Conservation (phyloP, 2,329 filamentous ascomycete species). For the Graphilbum sp. region DNA sequence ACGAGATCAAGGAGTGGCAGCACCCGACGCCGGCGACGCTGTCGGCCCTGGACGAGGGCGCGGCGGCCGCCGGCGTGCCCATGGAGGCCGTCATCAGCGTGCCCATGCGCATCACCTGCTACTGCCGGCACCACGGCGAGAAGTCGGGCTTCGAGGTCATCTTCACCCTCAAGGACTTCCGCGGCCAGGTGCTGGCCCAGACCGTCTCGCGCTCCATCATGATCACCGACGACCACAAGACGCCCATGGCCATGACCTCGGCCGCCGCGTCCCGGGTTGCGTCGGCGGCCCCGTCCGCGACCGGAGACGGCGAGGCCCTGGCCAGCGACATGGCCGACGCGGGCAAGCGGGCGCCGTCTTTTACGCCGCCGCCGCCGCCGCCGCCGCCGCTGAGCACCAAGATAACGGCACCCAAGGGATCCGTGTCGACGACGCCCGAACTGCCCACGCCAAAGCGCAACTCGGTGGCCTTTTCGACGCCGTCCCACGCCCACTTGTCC, state of each 20-base stretch:
- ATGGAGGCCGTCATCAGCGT: slow-evolving; percentile 42
- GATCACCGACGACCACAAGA: slow-evolving; percentile 98
- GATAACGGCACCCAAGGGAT: neutral
- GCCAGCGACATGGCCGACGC: slow-evolving; percentile 6
- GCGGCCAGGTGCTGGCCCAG: slow-evolving; percentile 65
- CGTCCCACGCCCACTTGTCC: neutral
- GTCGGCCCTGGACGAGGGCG: slow-evolving; percentile 4
- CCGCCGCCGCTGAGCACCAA: neutral
- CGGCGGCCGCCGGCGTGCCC: slow-evolving; percentile 20
- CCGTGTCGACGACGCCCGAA: slow-evolving; percentile 29
- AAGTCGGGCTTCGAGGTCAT: slow-evolving; percentile 88
- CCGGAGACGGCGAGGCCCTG: neutral
- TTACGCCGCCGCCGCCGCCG: no score
- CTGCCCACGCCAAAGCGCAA: slow-evolving; percentile 40
- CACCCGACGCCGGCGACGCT: slow-evolving; percentile 27
- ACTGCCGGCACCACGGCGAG: slow-evolving; percentile 88
- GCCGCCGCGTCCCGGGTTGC: neutral
- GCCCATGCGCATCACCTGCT: slow-evolving; percentile 93
- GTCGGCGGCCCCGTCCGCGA: slow-evolving; percentile 5
- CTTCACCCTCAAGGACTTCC: slow-evolving; percentile 77
- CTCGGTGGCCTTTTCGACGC: slow-evolving; percentile 18
- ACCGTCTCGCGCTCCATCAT: slow-evolving; percentile 77
- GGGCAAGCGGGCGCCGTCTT: slow-evolving; percentile 3
- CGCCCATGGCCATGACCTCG: slow-evolving; percentile 21
- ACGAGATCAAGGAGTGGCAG: slow-evolving; percentile 74